Percentiles rank a stretch among this genome's conserved stretches.
phyloP scores from a whole-genome alignment of 352 stramenopile genomes.

The Paralagenidium karlingii region DNA sequence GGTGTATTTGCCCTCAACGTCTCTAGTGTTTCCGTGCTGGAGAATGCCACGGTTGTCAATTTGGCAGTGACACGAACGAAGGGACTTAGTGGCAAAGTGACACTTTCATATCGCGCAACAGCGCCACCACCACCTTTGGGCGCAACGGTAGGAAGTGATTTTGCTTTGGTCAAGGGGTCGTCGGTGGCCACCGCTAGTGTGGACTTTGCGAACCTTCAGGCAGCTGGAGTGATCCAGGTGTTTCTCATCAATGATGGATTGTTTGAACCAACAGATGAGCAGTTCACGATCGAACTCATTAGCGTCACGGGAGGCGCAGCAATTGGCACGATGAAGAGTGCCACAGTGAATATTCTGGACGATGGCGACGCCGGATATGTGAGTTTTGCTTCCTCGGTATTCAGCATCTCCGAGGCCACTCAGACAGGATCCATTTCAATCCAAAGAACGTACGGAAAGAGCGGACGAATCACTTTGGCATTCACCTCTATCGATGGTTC shows the following conservation, averaged over 20 bases:
- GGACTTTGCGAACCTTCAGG: constrained; percentile 18
- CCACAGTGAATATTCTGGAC: constrained; percentile 35
- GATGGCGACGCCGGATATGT: constrained; percentile 46
- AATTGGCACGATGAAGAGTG: constrained; percentile 18
- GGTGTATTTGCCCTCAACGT: constrained; percentile 32
- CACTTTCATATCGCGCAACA: constrained; percentile 10
- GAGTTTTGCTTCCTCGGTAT: constrained; percentile 18
- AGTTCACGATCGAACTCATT: constrained; percentile 23
- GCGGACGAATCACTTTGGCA: constrained; percentile 14
- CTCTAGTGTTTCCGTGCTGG: constrained; percentile 10
- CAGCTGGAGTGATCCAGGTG: constrained; percentile 12
- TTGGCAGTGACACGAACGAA: constrained; percentile 22
- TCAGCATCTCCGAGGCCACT: constrained; percentile 19
- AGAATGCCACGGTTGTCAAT: constrained; percentile 21
- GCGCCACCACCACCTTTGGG: neutral
- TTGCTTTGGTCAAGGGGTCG: constrained; percentile 8
- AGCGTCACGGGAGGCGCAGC: constrained; percentile 8
- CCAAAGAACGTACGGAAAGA: constrained; percentile 29
- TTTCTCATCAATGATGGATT: constrained; percentile 28
- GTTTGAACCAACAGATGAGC: constrained; percentile 22
- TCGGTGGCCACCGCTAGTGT: constrained; percentile 10
- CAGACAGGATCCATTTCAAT: constrained; percentile 19
- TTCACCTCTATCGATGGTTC: constrained; percentile 25
- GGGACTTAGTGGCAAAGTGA: constrained; percentile 29
- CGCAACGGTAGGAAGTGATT: constrained; percentile 23